Base-by-base conservation (phyloP, 345 rosid species). In the Salix caprea region DNA sequence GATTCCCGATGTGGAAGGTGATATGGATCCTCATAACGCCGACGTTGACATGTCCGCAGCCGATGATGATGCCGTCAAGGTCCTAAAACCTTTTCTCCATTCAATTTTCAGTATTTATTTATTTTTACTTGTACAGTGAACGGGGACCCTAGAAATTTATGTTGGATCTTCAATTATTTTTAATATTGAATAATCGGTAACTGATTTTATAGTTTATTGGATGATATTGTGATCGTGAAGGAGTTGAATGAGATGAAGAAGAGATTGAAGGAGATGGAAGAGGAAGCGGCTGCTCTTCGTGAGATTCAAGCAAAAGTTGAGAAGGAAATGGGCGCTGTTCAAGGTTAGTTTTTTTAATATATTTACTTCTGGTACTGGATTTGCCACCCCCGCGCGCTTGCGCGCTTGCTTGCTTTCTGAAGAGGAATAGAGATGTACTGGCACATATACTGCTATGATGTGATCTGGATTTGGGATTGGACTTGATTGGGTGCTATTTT, bases 261-360 rank as follows among this genome's bases (percentile, higher is more conserved):
- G 74, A 88, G 99, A 73, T 84, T 96, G 86, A 93, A 92, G 85
- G 98, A 93, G 86, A 96, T 93, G 91, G 99, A 96, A 79, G 99
- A 96, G 80, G 98, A 96, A 74, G 98, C 98, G 21, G 96, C 97
- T 18, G 97, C 98, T 78, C 94, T 96, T 34, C 93, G 99, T 23
- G 99, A 96, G 90, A 96, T 96, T 97, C 98, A 96, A 82, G 93
- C 94, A 70, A 96, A 96, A 83, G 99, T 92, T 37, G 97, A 96
- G 92, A 91, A 91, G 76, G 99, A 96, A 67, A 96, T 93, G 97
- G 99, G 98, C 70, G 90, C 91, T 58, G 92, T 79, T 70, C 94
- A 87, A 93, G 99, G 99, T 92, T 30, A 72, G 2, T 28, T 23
- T 42, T 13, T 28, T 7, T 0, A 44, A 44, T 13, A 44, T 44